These are phyloP conservation scores for Didymella arachidicola DNA, from an alignment of 2,329 filamentous ascomycete species.

Conservation along the genomic window DNA sequence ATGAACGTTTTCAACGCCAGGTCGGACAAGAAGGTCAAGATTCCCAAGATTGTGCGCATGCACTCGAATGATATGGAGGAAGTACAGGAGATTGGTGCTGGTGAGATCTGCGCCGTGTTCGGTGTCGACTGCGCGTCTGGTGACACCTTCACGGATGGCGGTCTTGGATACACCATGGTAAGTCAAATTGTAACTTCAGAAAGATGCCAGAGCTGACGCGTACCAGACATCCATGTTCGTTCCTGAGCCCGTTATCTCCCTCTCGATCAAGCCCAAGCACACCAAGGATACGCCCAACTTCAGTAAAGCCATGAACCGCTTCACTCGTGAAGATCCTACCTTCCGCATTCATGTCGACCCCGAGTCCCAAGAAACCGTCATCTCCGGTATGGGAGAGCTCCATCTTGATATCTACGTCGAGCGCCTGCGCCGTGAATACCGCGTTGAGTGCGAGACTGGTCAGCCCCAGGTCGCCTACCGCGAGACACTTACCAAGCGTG, in stretches of 20 bases:
- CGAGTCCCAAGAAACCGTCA: conserved; percentile 96
- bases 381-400: conserved; percentile 97
- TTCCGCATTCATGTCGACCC: conserved; percentile 93
- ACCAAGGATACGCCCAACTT: conserved; percentile 92
- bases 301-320: conserved; percentile 97
- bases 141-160: conserved; percentile 96
- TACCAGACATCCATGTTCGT: conserved; percentile 88
- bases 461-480: conserved; percentile 97
- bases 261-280: conserved; percentile 96
- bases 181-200: conserved; percentile 21
- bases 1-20: conserved; percentile 92
- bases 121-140: conserved; percentile 97
- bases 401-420: conserved; percentile 98
- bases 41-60: conserved; percentile 98
- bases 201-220: conserved; percentile 20
- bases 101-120: conserved; percentile 98
- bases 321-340: conserved; percentile 97
- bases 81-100: conserved; percentile 87
- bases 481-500: conserved; percentile 82
- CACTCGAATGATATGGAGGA: conserved; percentile 99
- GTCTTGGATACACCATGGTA: conserved; percentile 87
- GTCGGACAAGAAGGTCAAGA: conserved; percentile 93
- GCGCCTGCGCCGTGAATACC: conserved; percentile 95
- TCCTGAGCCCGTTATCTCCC: conserved; percentile 95
- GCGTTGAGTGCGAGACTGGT: conserved; percentile 93